phyloP scores from a whole-genome alignment of 73 alveolate genomes.

The Symbiodinium pilosum region DNA sequence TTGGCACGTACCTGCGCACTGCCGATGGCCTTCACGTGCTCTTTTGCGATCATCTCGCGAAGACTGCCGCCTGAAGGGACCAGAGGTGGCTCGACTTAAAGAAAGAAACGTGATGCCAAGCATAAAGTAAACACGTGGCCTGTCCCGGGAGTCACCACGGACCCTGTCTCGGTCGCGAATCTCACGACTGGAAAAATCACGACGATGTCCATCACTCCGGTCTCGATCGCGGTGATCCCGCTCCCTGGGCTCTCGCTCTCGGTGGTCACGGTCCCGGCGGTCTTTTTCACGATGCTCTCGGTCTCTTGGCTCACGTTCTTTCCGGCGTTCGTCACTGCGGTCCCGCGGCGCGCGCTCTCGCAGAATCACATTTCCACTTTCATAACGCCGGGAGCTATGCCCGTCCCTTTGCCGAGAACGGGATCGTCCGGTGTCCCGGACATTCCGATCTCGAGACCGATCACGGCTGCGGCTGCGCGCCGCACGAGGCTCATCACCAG shows the following conservation, averaged over 20 bases:
- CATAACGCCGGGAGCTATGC: too few species aligned
- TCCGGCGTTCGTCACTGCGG: too few species aligned
- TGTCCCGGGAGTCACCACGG: neutral
- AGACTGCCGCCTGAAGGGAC: neutral
- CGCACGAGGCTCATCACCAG: neutral
- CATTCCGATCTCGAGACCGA: neutral
- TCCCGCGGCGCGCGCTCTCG: too few species aligned
- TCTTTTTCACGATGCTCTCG: conserved; percentile 5
- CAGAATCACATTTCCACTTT: too few species aligned
- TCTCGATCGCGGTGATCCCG: neutral
- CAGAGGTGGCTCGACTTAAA: neutral
- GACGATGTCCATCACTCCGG: neutral
- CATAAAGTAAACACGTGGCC: neutral
- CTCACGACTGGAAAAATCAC: neutral
- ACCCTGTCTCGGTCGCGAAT: neutral
- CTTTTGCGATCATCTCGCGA: neutral
- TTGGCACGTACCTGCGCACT: too few species aligned
- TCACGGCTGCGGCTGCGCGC: neutral
- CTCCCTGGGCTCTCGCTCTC: neutral
- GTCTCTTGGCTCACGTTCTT: neutral
- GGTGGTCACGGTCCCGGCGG: neutral
- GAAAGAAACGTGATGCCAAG: neutral
- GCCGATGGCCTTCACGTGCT: neutral
- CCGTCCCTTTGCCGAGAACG: too few species aligned
- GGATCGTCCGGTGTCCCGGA: neutral